phyloP scores from a whole-genome alignment of 768 basidiomycete genomes.

The Lyophyllum atratum region DNA sequence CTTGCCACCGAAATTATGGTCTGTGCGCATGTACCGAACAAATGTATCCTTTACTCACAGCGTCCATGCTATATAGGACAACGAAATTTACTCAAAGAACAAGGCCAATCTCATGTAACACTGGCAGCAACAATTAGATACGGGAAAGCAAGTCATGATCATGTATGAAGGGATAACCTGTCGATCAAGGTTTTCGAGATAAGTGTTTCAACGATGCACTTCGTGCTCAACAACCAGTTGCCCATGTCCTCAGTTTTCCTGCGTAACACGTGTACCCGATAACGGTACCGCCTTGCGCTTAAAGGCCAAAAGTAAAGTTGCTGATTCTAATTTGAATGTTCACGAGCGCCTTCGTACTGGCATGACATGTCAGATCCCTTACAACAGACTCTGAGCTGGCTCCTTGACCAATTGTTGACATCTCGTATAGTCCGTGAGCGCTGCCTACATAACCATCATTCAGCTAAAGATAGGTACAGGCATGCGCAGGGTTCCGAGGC shows the following conservation, averaged over 20 bases:
- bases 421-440: constrained; percentile 1
- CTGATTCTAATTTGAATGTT: no score
- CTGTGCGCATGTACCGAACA: constrained; percentile 10
- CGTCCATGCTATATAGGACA: no score
- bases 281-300: background rate
- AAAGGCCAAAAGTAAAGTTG: background rate
- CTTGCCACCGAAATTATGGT: constrained; percentile 13
- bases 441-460: background rate
- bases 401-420: background rate
- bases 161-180: no score
- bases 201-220: background rate
- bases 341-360: no score
- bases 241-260: background rate
- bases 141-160: no score
- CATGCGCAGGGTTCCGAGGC: background rate
- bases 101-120: no score
- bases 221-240: background rate
- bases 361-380: background rate
- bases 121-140: no score
- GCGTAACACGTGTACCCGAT: background rate
- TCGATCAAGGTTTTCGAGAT: background rate
- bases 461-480: background rate
- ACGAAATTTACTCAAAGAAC: no score
- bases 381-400: background rate
- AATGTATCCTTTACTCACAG: no score